Evolutionary conservation across 1,284 basidiomycete genomes (phyloP).

Genomic region (Ceratobasidium sp.): DNA sequence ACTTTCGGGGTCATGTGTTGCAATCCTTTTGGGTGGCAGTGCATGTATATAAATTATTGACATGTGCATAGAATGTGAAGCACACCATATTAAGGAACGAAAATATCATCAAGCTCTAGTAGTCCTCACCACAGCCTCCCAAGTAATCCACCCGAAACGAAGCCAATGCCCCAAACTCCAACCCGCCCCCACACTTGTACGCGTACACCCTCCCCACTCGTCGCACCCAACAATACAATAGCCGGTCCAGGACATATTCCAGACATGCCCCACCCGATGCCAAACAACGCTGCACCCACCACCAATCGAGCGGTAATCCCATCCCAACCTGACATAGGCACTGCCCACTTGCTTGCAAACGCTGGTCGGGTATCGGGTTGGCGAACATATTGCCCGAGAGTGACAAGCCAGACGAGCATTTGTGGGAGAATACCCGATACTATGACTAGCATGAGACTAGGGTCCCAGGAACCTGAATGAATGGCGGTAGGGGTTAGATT

Average conservation of each 20-base stretch:
- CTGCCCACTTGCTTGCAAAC: constrained; percentile 13
- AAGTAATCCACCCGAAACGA: constrained; percentile 1
- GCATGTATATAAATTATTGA: too few species aligned
- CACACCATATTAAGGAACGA: too few species aligned
- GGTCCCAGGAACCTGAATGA: constrained; percentile 6
- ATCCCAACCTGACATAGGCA: neutral
- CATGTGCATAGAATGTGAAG: too few species aligned
- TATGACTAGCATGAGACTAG: constrained; percentile 10
- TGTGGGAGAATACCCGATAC: constrained; percentile 23
- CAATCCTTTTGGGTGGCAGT: too few species aligned
- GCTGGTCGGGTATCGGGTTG: neutral
- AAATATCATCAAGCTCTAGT: neutral
- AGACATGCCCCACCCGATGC: constrained; percentile 27
- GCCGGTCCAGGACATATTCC: constrained; percentile 25
- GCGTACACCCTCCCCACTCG: neutral
- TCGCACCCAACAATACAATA: neutral
- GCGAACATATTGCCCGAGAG: constrained; percentile 10
- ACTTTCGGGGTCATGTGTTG: too few species aligned
- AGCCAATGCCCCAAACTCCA: constrained; percentile 4
- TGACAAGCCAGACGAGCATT: constrained; percentile 6
- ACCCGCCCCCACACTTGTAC: too few species aligned
- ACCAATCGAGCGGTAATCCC: constrained; percentile 4
- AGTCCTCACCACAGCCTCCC: neutral
- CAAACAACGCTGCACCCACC: constrained; percentile 9
- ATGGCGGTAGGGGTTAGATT: constrained; percentile 16